These are phyloP conservation scores for Rickenella mellea DNA, from an alignment of 768 basidiomycete species.

Conservation along the genomic window DNA sequence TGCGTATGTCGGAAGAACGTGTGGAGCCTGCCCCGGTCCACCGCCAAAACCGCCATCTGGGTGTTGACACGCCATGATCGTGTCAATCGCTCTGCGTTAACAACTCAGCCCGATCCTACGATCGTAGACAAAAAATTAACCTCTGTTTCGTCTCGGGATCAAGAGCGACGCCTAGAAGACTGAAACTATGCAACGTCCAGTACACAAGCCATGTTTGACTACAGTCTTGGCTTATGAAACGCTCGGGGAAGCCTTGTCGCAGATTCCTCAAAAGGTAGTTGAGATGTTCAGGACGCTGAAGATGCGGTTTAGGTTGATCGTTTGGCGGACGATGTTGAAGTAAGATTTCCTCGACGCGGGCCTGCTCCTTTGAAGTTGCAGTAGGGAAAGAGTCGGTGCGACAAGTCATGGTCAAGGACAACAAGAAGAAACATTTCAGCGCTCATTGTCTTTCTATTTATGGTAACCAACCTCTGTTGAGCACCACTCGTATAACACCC, in stretches of 20 bases:
- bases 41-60: constrained; percentile 87
- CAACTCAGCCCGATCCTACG: not conserved
- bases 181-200: constrained; percentile 85
- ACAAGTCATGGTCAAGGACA: too few species aligned
- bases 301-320: constrained; percentile 19
- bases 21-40: constrained; percentile 81
- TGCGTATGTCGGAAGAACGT: constrained; percentile 87
- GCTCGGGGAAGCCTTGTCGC: constrained; percentile 68
- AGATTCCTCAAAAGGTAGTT: constrained; percentile 67
- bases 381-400: constrained; percentile 57
- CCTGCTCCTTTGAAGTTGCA: constrained; percentile 50
- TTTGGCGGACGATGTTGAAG: constrained; percentile 38
- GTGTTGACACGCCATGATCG: constrained; percentile 75
- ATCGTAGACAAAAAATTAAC: constrained; percentile 27
- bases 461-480: too few species aligned
- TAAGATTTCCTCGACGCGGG: constrained; percentile 59
- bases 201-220: constrained; percentile 93
- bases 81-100: constrained; percentile 58
- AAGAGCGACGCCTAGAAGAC: constrained; percentile 64
- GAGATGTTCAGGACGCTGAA: constrained; percentile 62
- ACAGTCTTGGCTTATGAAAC: constrained; percentile 82
- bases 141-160: constrained; percentile 71
- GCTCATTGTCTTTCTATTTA: too few species aligned
- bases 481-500: too few species aligned
- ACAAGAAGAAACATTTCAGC: too few species aligned